Conservation (phyloP, 805 yeast genomes). For the Candida namnaoensis region DNA sequence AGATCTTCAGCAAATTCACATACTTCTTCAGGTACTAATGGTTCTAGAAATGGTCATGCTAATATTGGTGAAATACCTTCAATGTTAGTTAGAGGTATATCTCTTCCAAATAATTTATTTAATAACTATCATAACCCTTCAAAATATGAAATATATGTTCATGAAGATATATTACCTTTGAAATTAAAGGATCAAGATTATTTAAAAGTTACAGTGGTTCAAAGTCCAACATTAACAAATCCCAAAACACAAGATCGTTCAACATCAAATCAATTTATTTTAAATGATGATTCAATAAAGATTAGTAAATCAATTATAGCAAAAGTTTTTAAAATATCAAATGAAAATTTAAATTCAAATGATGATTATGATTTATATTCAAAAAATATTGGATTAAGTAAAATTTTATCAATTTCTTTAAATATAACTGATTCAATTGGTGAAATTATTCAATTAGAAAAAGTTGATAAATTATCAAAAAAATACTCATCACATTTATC, state of each 20-base stretch:
- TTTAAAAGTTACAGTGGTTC: slow-evolving; percentile 41
- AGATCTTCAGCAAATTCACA: no score
- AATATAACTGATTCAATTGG: slow-evolving; percentile 45
- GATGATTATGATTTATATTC: no score
- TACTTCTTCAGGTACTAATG: no score
- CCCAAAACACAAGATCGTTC: slow-evolving; percentile 9
- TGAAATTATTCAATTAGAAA: slow-evolving; percentile 41
- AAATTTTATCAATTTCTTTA: slow-evolving; percentile 45
- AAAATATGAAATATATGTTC: slow-evolving; percentile 36
- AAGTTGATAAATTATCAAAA: slow-evolving; percentile 18
- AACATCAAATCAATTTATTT: not conserved
- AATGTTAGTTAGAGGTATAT: slow-evolving; percentile 41
- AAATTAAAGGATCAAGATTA: slow-evolving; percentile 28
- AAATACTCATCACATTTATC: slow-evolving; percentile 13
- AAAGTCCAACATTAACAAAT: slow-evolving; percentile 38
- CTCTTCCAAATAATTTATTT: slow-evolving; percentile 43
- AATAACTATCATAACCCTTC: slow-evolving; percentile 7
- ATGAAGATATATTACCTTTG: slow-evolving; percentile 28
- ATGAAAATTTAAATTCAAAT: slow-evolving; percentile 1
- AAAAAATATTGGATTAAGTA: slow-evolving; percentile 41
- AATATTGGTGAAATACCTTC: slow-evolving; percentile 16
- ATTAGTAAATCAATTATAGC: slow-evolving; percentile 32
- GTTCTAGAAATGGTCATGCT: no score
- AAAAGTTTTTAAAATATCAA: slow-evolving; percentile 29
- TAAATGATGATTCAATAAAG: slow-evolving; percentile 19